Evolutionary conservation across 352 stramenopile species (phyloP).

Genomic region (Globisporangium nagaii): DNA sequence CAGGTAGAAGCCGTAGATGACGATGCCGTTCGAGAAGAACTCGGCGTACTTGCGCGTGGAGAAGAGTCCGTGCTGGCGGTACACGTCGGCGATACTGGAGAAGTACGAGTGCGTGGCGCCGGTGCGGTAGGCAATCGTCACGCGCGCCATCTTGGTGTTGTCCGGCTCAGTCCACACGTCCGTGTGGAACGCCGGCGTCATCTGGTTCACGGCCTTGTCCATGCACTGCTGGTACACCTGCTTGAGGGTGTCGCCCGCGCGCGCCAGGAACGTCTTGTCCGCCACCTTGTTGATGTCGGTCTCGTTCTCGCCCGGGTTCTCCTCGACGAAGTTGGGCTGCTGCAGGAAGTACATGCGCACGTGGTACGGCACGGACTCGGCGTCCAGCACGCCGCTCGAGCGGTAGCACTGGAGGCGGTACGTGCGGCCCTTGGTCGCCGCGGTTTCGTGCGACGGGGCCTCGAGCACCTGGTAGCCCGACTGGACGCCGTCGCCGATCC

Average conservation of each 20-base stretch:
- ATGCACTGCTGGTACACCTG: conserved; percentile 80
- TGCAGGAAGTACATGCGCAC: conserved; percentile 85
- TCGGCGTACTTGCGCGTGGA: conserved; percentile 81
- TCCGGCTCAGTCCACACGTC: conserved; percentile 72
- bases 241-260: conserved; percentile 59
- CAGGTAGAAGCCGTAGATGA: conserved; percentile 84
- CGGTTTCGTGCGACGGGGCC: conserved; percentile 32
- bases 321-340: conserved; percentile 58
- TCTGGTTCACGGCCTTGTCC: conserved; percentile 58
- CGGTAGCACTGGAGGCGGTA: conserved; percentile 87
- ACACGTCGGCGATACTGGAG: conserved; percentile 81
- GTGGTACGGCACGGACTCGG: conserved; percentile 64
- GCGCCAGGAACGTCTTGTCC: conserved; percentile 73
- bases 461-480: conserved; percentile 75
- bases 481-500: conserved; percentile 77
- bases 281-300: conserved; percentile 74
- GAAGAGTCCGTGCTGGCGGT: conserved; percentile 80
- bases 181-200: conserved; percentile 78
- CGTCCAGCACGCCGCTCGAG: conserved; percentile 71
- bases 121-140: conserved; percentile 73
- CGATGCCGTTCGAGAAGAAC: conserved; percentile 82
- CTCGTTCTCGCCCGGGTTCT: conserved; percentile 46
- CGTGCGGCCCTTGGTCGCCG: conserved; percentile 44
- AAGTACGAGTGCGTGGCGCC: conserved; percentile 84
- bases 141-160: conserved; percentile 69